Conservation (phyloP, 2,329 filamentous ascomycete species). For the Chaetomiaceae sp. region DNA sequence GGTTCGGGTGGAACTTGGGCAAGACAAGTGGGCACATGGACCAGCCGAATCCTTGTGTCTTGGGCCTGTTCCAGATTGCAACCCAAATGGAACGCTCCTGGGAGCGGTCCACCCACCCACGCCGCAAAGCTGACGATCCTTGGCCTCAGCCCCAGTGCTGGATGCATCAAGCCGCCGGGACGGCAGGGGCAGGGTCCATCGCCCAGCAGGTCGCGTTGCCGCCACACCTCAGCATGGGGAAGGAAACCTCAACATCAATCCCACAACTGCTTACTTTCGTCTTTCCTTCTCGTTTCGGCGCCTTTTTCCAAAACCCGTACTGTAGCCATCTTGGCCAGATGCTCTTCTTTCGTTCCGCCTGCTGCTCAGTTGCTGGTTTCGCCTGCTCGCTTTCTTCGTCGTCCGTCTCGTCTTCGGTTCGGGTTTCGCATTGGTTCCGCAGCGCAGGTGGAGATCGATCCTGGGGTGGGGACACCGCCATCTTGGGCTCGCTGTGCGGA, state of each 20-base stretch:
- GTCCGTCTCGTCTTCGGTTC: background rate
- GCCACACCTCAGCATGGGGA: too few relatives aligned
- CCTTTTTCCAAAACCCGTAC: background rate
- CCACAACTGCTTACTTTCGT: background rate
- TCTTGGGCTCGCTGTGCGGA: background rate
- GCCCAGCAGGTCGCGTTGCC: too few relatives aligned
- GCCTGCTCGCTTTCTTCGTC: background rate
- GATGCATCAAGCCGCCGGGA: too few relatives aligned
- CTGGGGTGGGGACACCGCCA: slow-evolving; percentile 4
- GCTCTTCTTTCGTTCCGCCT: background rate
- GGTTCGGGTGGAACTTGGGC: slow-evolving; percentile 14
- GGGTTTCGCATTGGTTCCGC: background rate
- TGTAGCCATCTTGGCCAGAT: background rate
- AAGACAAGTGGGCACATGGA: background rate
- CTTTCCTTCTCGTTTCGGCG: background rate
- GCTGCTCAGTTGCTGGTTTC: background rate
- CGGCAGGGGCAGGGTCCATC: too few relatives aligned
- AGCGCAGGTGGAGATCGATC: background rate
- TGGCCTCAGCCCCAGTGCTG: slow-evolving; percentile 1
- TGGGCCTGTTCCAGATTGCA: slow-evolving; percentile 17
- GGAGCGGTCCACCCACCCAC: background rate
- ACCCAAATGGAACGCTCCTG: slow-evolving; percentile 9
- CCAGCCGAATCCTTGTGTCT: slow-evolving; percentile 18
- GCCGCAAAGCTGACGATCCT: slow-evolving; percentile 16
- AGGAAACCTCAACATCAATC: too few relatives aligned